A percentile compares a stretch with the other conserved stretches of the same genome.
Conservation (phyloP, 106 monocot genomes). For the Cymbidium sinense region DNA sequence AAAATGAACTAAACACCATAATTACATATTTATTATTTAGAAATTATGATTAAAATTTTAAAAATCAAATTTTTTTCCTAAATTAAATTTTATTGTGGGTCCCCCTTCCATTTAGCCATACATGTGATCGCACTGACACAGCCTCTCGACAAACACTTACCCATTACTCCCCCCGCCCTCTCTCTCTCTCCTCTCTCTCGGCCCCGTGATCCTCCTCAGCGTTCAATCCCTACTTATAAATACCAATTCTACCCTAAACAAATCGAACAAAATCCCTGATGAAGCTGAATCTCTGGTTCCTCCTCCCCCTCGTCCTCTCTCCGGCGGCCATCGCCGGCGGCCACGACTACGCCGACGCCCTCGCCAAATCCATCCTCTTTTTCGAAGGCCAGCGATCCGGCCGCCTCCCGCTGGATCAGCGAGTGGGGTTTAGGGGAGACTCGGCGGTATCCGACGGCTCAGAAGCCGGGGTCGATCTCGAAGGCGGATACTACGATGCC, state of each 20-base stretch:
- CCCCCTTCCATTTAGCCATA: background rate
- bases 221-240: background rate
- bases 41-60: background rate
- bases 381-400: conserved; percentile 96
- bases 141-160: background rate
- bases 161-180: background rate
- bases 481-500: conserved; percentile 89
- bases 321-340: background rate
- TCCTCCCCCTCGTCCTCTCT: conserved; percentile 8
- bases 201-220: background rate
- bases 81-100: too few species aligned
- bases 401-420: conserved; percentile 55
- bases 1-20: background rate
- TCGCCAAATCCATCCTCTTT: conserved; percentile 77
- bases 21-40: background rate
- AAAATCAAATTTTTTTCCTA: background rate
- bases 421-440: conserved; percentile 50
- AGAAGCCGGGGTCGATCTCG: conserved; percentile 58
- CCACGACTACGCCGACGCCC: conserved; percentile 78
- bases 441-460: conserved; percentile 58
- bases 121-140: background rate
- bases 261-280: too few species aligned
- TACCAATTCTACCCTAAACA: background rate
- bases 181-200: background rate
- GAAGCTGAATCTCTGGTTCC: background rate